phyloP scores from a whole-genome alignment of 148 eudicot genomes.

The Silene conica region DNA sequence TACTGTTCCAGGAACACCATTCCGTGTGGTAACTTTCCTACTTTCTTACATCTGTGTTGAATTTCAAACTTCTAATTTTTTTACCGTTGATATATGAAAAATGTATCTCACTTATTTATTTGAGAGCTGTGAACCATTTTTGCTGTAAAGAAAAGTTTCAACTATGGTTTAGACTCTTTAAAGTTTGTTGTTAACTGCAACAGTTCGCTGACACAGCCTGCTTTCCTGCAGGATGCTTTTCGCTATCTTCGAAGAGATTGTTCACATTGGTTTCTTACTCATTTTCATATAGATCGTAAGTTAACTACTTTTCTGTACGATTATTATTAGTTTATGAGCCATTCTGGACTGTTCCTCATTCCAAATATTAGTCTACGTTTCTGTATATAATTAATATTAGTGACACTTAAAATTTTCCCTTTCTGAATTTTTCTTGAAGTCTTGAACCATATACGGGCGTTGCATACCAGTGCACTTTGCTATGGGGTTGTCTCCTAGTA shows the following conservation, averaged over 20 bases:
- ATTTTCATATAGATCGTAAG: slow-evolving; percentile 95
- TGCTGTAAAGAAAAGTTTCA: background rate
- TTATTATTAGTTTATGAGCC: background rate
- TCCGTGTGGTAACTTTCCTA: slow-evolving; percentile 68
- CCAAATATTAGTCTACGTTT: too few relatives aligned
- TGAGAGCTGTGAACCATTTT: background rate
- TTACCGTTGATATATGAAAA: background rate
- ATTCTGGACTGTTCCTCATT: background rate
- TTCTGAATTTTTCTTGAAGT: background rate
- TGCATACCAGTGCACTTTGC: background rate
- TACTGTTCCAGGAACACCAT: slow-evolving; percentile 74
- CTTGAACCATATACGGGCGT: background rate
- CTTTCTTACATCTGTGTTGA: slow-evolving; percentile 1
- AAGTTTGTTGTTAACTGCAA: background rate
- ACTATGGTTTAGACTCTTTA: background rate
- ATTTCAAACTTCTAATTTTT: background rate
- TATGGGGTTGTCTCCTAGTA: background rate
- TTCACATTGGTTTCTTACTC: slow-evolving; percentile 88
- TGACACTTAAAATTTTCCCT: background rate
- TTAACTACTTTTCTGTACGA: slow-evolving; percentile 12
- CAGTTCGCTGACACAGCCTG: slow-evolving; percentile 19
- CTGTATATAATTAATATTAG: background rate
- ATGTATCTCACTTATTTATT: background rate
- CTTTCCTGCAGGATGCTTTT: slow-evolving; percentile 79
- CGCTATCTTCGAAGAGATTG: slow-evolving; percentile 77